These are phyloP conservation scores for Sideroxylon spinosum DNA, from an alignment of 179 eudicot species.

Conservation along the genomic window DNA sequence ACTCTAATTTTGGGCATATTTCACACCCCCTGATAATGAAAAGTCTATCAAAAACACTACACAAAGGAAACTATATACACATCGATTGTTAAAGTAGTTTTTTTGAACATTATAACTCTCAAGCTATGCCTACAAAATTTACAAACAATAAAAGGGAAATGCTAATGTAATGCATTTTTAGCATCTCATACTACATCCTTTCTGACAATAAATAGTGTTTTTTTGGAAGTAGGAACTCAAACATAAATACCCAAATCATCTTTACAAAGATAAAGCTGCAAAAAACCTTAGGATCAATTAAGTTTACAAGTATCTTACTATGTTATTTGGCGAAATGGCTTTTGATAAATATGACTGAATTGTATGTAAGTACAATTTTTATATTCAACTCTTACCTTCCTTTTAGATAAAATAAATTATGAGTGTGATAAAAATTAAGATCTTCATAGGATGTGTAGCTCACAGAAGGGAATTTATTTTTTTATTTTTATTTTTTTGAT, in stretches of 20 bases:
- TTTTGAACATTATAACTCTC: background rate
- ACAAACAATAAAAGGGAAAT: no score
- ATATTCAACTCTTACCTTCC: background rate
- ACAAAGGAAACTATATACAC: background rate
- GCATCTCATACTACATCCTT: no score
- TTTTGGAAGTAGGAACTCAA: no score
- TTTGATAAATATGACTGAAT: background rate
- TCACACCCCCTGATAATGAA: conserved; percentile 13
- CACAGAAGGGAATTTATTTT: no score
- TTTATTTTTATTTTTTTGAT: no score
- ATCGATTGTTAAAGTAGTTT: background rate
- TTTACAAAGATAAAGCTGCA: background rate
- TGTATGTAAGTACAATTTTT: background rate
- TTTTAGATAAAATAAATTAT: no score
- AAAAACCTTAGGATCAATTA: background rate
- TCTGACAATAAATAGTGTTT: no score
- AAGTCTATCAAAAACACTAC: background rate
- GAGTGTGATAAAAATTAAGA: background rate
- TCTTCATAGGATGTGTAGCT: background rate
- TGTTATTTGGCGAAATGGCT: no score
- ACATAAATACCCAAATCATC: background rate
- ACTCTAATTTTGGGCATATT: conserved; percentile 7
- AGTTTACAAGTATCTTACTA: background rate
- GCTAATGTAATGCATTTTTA: no score
- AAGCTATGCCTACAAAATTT: background rate